phyloP scores from a whole-genome alignment of 345 rosid species.

The Draba incana region DNA sequence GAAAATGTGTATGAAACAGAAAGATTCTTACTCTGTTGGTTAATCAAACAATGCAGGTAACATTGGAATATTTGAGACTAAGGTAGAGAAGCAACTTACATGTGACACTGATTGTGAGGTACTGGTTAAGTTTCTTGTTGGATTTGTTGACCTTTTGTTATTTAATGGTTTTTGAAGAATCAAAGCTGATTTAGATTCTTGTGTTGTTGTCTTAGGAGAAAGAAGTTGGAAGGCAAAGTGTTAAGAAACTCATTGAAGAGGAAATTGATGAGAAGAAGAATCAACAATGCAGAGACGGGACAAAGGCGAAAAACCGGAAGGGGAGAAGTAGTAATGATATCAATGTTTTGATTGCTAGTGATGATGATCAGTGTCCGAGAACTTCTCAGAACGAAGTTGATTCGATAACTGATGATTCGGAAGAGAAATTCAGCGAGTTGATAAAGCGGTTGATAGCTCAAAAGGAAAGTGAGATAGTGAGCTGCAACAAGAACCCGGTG shows the following conservation, averaged over 20 bases:
- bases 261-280: slow-evolving; percentile 59
- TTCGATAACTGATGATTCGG: slow-evolving; percentile 48
- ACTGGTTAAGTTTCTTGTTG: slow-evolving; percentile 46
- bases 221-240: slow-evolving; percentile 53
- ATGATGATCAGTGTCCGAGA: slow-evolving; percentile 54
- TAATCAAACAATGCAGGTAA: slow-evolving; percentile 38
- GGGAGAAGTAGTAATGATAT: slow-evolving; percentile 51
- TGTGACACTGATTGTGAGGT: slow-evolving; percentile 44
- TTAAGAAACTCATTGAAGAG: slow-evolving; percentile 86
- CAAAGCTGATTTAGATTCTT: background rate
- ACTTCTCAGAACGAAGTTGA: slow-evolving; percentile 44
- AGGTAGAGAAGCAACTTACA: slow-evolving; percentile 41
- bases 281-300: slow-evolving; percentile 42
- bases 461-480: slow-evolving; percentile 54
- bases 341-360: slow-evolving; percentile 43
- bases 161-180: background rate
- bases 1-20: slow-evolving; percentile 2
- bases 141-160: slow-evolving; percentile 28
- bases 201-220: slow-evolving; percentile 48
- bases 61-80: slow-evolving; percentile 33
- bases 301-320: slow-evolving; percentile 49
- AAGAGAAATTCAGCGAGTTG: slow-evolving; percentile 71
- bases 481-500: slow-evolving; percentile 51
- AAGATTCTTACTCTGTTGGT: slow-evolving; percentile 41
- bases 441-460: slow-evolving; percentile 67